phyloP scores from a whole-genome alignment of 2,329 filamentous ascomycete genomes.

The Leptodontidium sp. region DNA sequence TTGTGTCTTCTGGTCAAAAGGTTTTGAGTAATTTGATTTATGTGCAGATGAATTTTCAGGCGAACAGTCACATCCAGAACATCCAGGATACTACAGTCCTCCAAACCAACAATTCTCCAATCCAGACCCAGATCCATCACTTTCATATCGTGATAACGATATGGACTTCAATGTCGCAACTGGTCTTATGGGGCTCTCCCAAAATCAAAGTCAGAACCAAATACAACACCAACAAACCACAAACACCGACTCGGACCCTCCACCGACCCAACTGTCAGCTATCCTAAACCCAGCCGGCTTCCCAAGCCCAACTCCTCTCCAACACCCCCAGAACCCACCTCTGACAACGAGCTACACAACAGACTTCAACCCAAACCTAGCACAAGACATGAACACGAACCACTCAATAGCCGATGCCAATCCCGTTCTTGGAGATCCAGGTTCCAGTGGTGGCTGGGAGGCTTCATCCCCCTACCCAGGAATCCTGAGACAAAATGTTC shows the following conservation, averaged over 20 bases:
- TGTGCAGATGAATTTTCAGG: background rate
- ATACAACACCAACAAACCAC: constrained; percentile 8
- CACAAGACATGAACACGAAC: background rate
- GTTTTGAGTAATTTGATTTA: background rate
- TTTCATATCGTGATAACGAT: background rate
- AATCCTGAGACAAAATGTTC: background rate
- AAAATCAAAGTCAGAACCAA: background rate
- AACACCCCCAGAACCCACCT: background rate
- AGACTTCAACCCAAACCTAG: background rate
- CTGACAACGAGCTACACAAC: background rate
- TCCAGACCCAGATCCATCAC: background rate
- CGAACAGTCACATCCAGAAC: background rate
- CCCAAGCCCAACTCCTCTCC: background rate
- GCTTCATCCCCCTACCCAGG: background rate
- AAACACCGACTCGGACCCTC: background rate
- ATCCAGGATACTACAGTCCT: background rate
- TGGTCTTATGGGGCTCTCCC: constrained; percentile 2
- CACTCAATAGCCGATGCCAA: background rate
- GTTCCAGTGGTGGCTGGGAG: background rate
- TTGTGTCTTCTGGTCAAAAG: background rate
- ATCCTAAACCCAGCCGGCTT: background rate
- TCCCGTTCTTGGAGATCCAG: background rate
- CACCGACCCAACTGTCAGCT: background rate
- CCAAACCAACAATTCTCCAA: background rate
- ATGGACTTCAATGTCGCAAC: constrained; percentile 4